Conservation (phyloP, 116 monocot genomes). For the Iris pallida region DNA sequence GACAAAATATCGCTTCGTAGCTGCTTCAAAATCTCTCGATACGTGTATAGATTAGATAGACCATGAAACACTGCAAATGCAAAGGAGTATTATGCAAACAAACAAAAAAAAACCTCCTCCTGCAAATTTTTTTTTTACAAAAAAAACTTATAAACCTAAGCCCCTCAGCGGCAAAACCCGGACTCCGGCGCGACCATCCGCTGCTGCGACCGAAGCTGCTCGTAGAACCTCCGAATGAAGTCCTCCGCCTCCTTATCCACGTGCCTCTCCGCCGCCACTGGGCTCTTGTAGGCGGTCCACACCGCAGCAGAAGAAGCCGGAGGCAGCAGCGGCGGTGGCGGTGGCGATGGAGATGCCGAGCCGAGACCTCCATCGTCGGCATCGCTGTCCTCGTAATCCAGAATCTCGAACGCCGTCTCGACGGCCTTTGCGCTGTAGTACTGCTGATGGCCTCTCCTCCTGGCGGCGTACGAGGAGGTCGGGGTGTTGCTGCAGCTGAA, state of each 20-base stretch:
- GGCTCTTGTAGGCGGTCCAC: conserved; percentile 77
- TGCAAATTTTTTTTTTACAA: no score
- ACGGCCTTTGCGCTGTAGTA: conserved; percentile 17
- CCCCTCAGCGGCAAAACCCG: neutral
- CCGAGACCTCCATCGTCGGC: neutral
- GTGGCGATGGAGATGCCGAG: conserved; percentile 18
- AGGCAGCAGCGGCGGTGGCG: conserved; percentile 26
- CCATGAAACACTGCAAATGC: no score
- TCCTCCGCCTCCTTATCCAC: conserved; percentile 69
- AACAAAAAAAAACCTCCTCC: no score
- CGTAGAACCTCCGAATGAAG: conserved; percentile 70
- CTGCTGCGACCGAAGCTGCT: conserved; percentile 57
- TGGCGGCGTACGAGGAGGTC: neutral
- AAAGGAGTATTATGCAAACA: no score
- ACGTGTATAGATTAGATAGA: no score
- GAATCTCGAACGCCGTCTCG: conserved; percentile 29
- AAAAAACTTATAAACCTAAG: no score
- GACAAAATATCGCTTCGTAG: no score
- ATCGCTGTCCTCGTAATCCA: neutral
- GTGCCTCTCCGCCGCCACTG: conserved; percentile 3
- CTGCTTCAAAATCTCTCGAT: no score
- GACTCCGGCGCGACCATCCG: conserved; percentile 13
- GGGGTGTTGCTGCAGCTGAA: conserved; percentile 87
- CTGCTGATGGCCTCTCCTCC: conserved; percentile 19
- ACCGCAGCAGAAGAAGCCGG: conserved; percentile 33